Conservation (phyloP, 1,284 basidiomycete genomes). For the Ganoderma boninense region DNA sequence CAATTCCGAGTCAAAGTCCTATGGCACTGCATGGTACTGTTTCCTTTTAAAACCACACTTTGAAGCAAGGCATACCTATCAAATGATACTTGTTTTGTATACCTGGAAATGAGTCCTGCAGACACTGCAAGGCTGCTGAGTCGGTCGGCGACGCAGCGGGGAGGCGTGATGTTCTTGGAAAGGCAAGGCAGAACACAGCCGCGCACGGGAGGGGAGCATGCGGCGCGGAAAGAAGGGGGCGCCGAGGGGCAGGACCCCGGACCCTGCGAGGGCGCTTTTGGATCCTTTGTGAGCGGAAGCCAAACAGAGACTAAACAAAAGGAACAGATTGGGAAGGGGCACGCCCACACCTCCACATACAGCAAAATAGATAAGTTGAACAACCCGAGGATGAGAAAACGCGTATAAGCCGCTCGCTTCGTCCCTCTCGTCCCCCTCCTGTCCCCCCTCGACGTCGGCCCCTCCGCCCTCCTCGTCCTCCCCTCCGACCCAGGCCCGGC, state of each 20-base stretch:
- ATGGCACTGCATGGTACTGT: not conserved
- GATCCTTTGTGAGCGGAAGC: not conserved
- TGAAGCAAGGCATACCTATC: not conserved
- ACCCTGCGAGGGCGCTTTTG: not conserved
- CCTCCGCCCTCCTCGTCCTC: slow-evolving; percentile 7
- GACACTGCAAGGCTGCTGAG: no score
- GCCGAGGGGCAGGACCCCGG: slow-evolving; percentile 22
- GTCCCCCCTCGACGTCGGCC: slow-evolving; percentile 13
- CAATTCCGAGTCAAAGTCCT: no score
- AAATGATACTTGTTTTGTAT: not conserved
- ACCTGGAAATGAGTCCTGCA: no score
- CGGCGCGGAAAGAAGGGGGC: not conserved
- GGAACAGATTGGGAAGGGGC: slow-evolving; percentile 7
- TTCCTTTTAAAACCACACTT: not conserved
- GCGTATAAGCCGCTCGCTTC: slow-evolving; percentile 27
- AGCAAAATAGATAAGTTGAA: slow-evolving; percentile 23
- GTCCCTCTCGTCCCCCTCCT: slow-evolving; percentile 12
- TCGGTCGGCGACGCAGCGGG: no score
- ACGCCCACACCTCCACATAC: slow-evolving; percentile 20
- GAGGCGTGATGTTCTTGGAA: not conserved
- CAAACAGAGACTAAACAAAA: slow-evolving; percentile 23
- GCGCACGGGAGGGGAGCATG: not conserved
- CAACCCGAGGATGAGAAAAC: slow-evolving; percentile 15
- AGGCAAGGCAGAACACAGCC: not conserved
- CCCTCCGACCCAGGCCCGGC: not conserved